A percentile compares a stretch with the other conserved stretches of the same genome.
These are phyloP conservation scores for Exophiala alcalophila DNA, from an alignment of 2,329 filamentous ascomycete species.

Conservation along the genomic window DNA sequence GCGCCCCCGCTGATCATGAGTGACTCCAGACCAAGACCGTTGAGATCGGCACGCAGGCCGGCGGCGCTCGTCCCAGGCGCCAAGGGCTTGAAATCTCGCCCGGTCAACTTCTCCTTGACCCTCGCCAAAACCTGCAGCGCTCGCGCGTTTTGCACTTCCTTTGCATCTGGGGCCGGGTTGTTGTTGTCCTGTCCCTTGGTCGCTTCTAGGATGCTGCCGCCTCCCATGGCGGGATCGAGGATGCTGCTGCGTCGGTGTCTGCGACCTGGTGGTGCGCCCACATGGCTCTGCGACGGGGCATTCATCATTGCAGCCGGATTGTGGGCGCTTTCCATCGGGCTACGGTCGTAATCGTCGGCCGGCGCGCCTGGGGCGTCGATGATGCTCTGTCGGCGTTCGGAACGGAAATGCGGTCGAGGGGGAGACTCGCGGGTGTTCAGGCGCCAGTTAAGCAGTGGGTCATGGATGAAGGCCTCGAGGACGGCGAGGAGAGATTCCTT, in stretches of 20 bases:
- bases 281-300: conserved; percentile 43
- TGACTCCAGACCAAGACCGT: conserved; percentile 19
- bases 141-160: conserved; percentile 86
- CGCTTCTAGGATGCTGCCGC: conserved; percentile 44
- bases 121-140: conserved; percentile 87
- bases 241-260: conserved; percentile 67
- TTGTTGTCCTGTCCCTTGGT: conserved; percentile 40
- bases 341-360: conserved; percentile 30
- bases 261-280: conserved; percentile 30
- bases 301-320: conserved; percentile 49
- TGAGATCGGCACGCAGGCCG: conserved; percentile 18
- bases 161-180: conserved; percentile 37
- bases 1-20: conserved; percentile 19
- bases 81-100: conserved; percentile 80
- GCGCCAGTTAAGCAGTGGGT: conserved; percentile 97
- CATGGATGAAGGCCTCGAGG: conserved; percentile 97
- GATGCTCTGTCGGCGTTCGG: conserved; percentile 60
- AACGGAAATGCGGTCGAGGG: conserved; percentile 57
- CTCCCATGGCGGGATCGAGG: conserved; percentile 50
- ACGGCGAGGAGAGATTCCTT: conserved; percentile 99
- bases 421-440: conserved; percentile 64
- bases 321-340: conserved; percentile 36
- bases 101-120: conserved; percentile 93
- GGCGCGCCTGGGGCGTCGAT: conserved; percentile 43
- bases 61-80: conserved; percentile 37